Evolutionary conservation across 495 filamentous ascomycete species (phyloP), one percentile per base, ranked within the genome.

Genomic region (Aspergillus nidulans): DNA sequence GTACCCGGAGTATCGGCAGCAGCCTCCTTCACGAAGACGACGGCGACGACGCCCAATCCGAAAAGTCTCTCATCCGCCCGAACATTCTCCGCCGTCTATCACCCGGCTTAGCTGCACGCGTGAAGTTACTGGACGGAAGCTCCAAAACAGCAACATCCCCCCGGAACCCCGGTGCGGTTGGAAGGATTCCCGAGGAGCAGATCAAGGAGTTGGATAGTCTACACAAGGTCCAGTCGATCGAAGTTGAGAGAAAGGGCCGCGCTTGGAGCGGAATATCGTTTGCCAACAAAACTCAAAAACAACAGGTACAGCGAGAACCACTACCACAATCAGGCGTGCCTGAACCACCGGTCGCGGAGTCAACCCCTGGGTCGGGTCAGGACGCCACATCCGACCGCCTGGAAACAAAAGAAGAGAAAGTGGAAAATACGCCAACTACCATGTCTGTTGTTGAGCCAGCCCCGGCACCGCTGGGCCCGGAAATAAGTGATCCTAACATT

Each of bases 21-120:
- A 74, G 63, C 53, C 55, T 57, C 12, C 57, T 66, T 15, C 62
- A 67, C 61, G 71, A 74, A 43, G 69, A 74, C 59, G 65, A 69
- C 25, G 4, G 30, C 20, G 42, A 52, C 43, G 52, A 62, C 34
- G 64, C 73, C 18, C 58, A 58, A 1, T 58, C 63, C 23, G 67
- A 72, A 28, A 72, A 69, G 42, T 63, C 59, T 19, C 56, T 64
- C 21, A 62, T 64, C 18, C 67, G 63, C 15, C 61, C 69, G 25
- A 71, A 67, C 25, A 69, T 77, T 55, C 68, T 76, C 47, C 73
- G 73, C 49, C 71, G 73, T 9, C 56, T 77, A 30, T 89, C 87
- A 24, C 87, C 88, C 39, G 87, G 86, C 20, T 77, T 92, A 19
- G 86, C 88, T 57, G 88, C 87, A 46, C 85, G 88, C 68, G 81